Percentiles rank a stretch among this genome's conserved stretches.
These are phyloP conservation scores for Aspergillus jensenii DNA, from an alignment of 2,329 filamentous ascomycete genomes.

Conservation along the genomic window DNA sequence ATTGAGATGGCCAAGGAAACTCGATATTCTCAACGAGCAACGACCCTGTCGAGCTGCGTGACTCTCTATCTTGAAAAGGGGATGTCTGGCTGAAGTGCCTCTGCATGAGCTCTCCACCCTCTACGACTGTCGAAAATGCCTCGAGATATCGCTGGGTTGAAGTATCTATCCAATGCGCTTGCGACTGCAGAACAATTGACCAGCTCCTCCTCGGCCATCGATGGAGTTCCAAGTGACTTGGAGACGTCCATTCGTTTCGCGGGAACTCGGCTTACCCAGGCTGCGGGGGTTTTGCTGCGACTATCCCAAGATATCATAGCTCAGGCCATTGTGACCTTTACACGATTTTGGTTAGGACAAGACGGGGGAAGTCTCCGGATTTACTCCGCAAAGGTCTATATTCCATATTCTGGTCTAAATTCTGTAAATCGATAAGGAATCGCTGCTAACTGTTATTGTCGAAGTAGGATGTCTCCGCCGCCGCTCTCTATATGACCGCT, in stretches of 20 bases:
- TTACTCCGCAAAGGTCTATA: slow-evolving; percentile 42
- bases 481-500: slow-evolving; percentile 74
- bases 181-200: slow-evolving; percentile 47
- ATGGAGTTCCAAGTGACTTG: slow-evolving; percentile 42
- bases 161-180: slow-evolving; percentile 46
- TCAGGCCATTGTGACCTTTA: slow-evolving; percentile 78
- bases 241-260: slow-evolving; percentile 47
- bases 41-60: neutral
- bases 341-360: slow-evolving; percentile 70
- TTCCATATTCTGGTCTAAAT: neutral
- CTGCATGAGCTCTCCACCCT: neutral
- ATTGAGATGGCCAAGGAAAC: neutral
- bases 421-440: neutral
- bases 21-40: neutral
- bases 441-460: neutral
- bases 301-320: slow-evolving; percentile 84
- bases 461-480: slow-evolving; percentile 73
- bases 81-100: neutral
- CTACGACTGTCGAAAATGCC: slow-evolving; percentile 15
- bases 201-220: slow-evolving; percentile 44
- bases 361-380: slow-evolving; percentile 47
- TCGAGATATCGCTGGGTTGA: slow-evolving; percentile 25
- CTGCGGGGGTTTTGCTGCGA: slow-evolving; percentile 67
- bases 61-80: neutral
- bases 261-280: slow-evolving; percentile 46